These are phyloP conservation scores for Boletus tylopilopsis DNA, from an alignment of 768 basidiomycete species.

Conservation along the genomic window DNA sequence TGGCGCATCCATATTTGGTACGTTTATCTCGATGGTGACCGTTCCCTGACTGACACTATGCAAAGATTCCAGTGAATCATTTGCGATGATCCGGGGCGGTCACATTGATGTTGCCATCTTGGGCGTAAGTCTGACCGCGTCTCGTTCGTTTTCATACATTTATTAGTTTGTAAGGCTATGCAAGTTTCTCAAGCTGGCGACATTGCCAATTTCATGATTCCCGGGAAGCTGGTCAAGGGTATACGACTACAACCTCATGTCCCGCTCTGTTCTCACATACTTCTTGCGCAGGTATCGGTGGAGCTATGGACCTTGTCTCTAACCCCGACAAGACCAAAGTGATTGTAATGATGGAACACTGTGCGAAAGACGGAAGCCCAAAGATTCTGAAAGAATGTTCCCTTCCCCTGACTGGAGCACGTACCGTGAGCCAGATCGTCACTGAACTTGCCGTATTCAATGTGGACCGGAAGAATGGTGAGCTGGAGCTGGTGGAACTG, in stretches of 20 bases:
- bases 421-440: slow-evolving; percentile 86
- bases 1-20: slow-evolving; percentile 88
- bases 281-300: slow-evolving; percentile 72
- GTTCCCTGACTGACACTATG: neutral
- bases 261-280: slow-evolving; percentile 5
- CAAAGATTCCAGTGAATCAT: slow-evolving; percentile 82
- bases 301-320: slow-evolving; percentile 95
- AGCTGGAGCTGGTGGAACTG: slow-evolving; percentile 72
- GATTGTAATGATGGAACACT: slow-evolving; percentile 87
- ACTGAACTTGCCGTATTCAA: slow-evolving; percentile 91
- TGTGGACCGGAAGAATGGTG: slow-evolving; percentile 73
- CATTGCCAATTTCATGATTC: slow-evolving; percentile 98
- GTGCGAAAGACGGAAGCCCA: slow-evolving; percentile 82
- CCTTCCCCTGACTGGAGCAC: slow-evolving; percentile 86
- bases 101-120: slow-evolving; percentile 93
- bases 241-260: neutral
- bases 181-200: slow-evolving; percentile 92
- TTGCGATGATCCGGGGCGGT: slow-evolving; percentile 97
- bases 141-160: slow-evolving; percentile 1
- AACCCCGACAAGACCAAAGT: slow-evolving; percentile 95
- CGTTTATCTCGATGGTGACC: slow-evolving; percentile 19
- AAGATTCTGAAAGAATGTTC: slow-evolving; percentile 82
- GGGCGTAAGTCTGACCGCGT: slow-evolving; percentile 53
- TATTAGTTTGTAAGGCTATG: slow-evolving; percentile 63
- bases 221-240: slow-evolving; percentile 89